Evolutionary conservation across 208 protist genomes (phyloP).

Genomic region (Acanthamoeba triangularis): DNA sequence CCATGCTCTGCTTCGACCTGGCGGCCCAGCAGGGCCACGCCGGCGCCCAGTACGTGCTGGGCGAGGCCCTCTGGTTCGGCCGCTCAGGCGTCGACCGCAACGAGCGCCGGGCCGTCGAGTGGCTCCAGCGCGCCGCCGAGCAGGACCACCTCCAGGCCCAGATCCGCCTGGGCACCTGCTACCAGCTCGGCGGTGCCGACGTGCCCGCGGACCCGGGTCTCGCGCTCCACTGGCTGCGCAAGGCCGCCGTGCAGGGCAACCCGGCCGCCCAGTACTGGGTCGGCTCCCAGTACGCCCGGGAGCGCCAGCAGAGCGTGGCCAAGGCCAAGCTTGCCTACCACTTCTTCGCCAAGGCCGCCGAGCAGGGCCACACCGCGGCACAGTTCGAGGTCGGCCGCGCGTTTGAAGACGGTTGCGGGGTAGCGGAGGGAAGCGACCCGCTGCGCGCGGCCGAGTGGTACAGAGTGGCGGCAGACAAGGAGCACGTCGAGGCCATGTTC

Average conservation of each 20-base stretch:
- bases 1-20: constrained; percentile 3
- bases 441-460: not conserved
- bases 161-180: constrained; percentile 16
- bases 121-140: constrained; percentile 1
- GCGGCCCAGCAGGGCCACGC: constrained; percentile 20
- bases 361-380: not conserved
- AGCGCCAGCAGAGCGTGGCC: constrained; percentile 1
- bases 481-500: not conserved
- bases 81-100: not conserved
- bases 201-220: not conserved
- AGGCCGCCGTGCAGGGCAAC: not conserved
- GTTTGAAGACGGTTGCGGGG: not conserved
- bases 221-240: constrained; percentile 4
- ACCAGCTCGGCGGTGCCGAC: not conserved
- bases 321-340: constrained; percentile 13
- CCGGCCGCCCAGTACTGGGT: not conserved
- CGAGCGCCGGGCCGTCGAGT: not conserved
- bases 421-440: not conserved
- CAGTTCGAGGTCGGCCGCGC: not conserved
- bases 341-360: constrained; percentile 14
- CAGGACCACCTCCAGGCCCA: constrained; percentile 4
- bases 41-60: not conserved
- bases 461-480: not conserved
- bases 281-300: not conserved
- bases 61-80: not conserved